Base-by-base conservation (phyloP, 345 rosid genomes). In the Adansonia digitata region DNA sequence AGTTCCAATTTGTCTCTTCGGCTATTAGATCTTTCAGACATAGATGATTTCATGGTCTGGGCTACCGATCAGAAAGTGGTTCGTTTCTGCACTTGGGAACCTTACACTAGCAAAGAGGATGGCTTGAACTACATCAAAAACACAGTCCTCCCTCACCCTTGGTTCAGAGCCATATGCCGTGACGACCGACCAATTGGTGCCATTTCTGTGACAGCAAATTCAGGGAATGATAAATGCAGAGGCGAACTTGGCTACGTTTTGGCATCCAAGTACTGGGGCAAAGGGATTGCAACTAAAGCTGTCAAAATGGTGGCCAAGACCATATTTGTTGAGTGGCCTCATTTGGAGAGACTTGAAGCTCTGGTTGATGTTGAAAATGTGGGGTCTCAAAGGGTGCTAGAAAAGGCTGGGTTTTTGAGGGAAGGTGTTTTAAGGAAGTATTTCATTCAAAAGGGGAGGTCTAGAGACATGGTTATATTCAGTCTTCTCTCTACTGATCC, bases 31-130 rank as follows among this genome's bases (percentile, higher is more conserved):
- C 71, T 79, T 56, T 77, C 85, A 26, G 91, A 91, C 69, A 5
- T 85, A 0, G 90, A 90, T 15, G 85, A 86, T 49, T 86, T 89
- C 88, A 88, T 89, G 94, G 88, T 74, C 2, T 92, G 96, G 97
- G 89, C 83, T 1, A 59, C 75, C 14, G 96, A 90, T 77, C 73
- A 73, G 20, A 78, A 79, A 11, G 90, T 91, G 31, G 20, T 86
- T 20, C 86, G 79, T 18, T 88, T 81, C 63, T 85, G 95, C 85
- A 31, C 83, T 1, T 87, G 86, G 83, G 89, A 88, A 56, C 86
- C 95, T 45, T 85, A 74, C 83, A 78, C 73, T 0, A 76, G 78
- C 83, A 84, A 67, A 71, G 91, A 90, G 42, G 88, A 63, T 0
- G 91, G 73, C 29, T 46, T 88, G n/a, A 74, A 74, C 17, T 84